Evolutionary conservation across 768 basidiomycete species (phyloP), one percentile per base, ranked within the genome.

Genomic region (Suillus sp.): DNA sequence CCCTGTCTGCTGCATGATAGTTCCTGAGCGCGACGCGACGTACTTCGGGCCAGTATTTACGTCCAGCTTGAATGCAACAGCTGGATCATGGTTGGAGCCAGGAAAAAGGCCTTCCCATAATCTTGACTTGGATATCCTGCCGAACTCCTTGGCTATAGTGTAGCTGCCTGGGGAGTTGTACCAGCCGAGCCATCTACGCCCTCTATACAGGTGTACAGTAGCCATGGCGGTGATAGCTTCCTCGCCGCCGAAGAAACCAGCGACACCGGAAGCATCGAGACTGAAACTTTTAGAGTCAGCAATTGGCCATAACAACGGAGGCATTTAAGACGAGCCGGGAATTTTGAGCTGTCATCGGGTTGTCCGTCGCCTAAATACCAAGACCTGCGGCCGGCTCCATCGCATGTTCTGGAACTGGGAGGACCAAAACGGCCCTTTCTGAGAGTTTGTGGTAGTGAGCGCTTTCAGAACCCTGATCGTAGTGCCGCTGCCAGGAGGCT

Each of bases 131-230:
- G 73, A 72, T 22, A 76, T 67, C 20, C 62, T 61, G 6, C 71
- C 72, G 20, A 77, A 74, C 20, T 67, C 66, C 54, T 67, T 71
- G 25, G 76, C 76, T 20, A 77, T 65, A 38, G 62, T 59, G 35
- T 73, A 67, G 53, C 74, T 74, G 18, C 77, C 76, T 0, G 76
- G 77, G 11, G 74, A 67, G 40, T 77, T 77, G 56, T 77, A 77
- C 74, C 74, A 77, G n/a, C 76, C 74, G 7, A 78, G 64, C 74
- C 74, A 77, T 20, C 68, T 72, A 55, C 70, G 68, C 7, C 70
- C 68, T 27, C 66, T 62, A 45, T 64, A 73, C 34, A 76, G 60
- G 18, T 73, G 75, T 9, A 77, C 71, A 30, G 71, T 65, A 18
- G 64, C 57, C 63, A 78, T 71, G 13, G 77, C 69, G 0, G 74